A percentile compares a stretch with the other conserved stretches of the same genome.
These are phyloP conservation scores for Ophiocordyceps australis DNA, from an alignment of 2,329 filamentous ascomycete genomes.

Conservation along the genomic window DNA sequence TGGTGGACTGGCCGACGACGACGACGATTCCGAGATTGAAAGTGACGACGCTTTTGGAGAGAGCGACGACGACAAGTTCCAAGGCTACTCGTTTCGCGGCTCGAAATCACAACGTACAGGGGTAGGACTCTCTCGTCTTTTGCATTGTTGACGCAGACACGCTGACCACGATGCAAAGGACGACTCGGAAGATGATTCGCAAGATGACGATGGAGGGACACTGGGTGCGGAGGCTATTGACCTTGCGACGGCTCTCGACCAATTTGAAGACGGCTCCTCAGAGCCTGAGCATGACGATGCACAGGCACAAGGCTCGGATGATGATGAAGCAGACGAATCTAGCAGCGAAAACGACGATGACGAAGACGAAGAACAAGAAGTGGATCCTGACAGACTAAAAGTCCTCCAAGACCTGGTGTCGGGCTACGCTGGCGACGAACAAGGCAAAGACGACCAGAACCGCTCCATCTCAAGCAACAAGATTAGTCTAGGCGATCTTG, in stretches of 20 bases:
- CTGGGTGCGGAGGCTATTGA: conserved; percentile 42
- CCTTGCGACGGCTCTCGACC: conserved; percentile 36
- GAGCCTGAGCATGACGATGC: conserved; percentile 29
- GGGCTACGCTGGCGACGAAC: conserved; percentile 44
- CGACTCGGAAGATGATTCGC: conserved; percentile 34
- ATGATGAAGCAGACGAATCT: conserved; percentile 22
- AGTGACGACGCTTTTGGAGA: conserved; percentile 71
- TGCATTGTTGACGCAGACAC: background rate
- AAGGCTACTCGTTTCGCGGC: conserved; percentile 45
- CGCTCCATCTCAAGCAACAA: conserved; percentile 37
- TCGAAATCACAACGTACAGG: conserved; percentile 21
- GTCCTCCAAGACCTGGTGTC: conserved; percentile 53
- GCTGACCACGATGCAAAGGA: background rate
- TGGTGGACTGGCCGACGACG: conserved; percentile 37
- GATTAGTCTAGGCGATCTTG: conserved; percentile 58
- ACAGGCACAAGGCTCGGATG: conserved; percentile 21
- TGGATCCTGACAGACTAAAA: conserved; percentile 37
- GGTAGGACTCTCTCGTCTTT: conserved; percentile 9
- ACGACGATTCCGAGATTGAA: conserved; percentile 46
- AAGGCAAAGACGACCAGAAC: conserved; percentile 10
- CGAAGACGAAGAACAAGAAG: conserved; percentile 29
- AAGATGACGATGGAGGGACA: conserved; percentile 37
- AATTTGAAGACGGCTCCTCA: conserved; percentile 29
- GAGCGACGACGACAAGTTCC: conserved; percentile 73
- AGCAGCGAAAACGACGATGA: conserved; percentile 29